These are phyloP conservation scores for Phytophthora pseudosyringae DNA, from an alignment of 352 stramenopile species.

Conservation along the genomic window DNA sequence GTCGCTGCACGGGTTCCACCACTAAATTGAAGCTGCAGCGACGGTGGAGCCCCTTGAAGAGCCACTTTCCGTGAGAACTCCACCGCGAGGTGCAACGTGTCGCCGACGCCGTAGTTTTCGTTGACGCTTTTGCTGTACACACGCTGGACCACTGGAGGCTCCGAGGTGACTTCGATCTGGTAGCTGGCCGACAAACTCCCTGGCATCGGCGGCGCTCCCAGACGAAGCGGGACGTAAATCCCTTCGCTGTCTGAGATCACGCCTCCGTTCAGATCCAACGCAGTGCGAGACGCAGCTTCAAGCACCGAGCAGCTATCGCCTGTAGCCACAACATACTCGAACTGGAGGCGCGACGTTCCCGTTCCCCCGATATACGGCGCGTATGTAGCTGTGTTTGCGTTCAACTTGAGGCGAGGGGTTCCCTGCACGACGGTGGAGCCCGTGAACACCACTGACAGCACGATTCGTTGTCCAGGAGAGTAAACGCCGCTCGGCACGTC, in stretches of 20 bases:
- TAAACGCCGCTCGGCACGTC: slow-evolving; percentile 57
- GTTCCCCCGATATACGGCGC: slow-evolving; percentile 65
- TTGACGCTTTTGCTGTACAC: slow-evolving; percentile 46
- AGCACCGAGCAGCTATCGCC: slow-evolving; percentile 55
- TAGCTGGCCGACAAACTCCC: slow-evolving; percentile 56
- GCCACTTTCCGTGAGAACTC: slow-evolving; percentile 52
- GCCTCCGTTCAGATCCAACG: slow-evolving; percentile 58
- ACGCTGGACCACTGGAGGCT: slow-evolving; percentile 40
- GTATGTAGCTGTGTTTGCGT: slow-evolving; percentile 46
- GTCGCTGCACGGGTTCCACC: slow-evolving; percentile 26
- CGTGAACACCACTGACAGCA: slow-evolving; percentile 59
- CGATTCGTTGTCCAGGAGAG: slow-evolving; percentile 63
- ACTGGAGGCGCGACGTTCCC: slow-evolving; percentile 46
- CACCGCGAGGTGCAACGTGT: slow-evolving; percentile 55
- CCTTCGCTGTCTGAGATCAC: slow-evolving; percentile 53
- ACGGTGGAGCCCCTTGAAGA: slow-evolving; percentile 27
- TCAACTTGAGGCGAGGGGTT: slow-evolving; percentile 54
- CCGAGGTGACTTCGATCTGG: slow-evolving; percentile 55
- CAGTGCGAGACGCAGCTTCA: slow-evolving; percentile 52
- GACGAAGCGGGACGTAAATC: slow-evolving; percentile 55
- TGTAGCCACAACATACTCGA: slow-evolving; percentile 58
- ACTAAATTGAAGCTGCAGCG: slow-evolving; percentile 48
- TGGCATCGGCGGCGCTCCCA: slow-evolving; percentile 34
- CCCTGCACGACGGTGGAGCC: slow-evolving; percentile 56
- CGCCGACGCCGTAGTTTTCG: slow-evolving; percentile 53